Base-by-base conservation (phyloP, 2,329 filamentous ascomycete genomes). In the Cryphonectria radicalis region DNA sequence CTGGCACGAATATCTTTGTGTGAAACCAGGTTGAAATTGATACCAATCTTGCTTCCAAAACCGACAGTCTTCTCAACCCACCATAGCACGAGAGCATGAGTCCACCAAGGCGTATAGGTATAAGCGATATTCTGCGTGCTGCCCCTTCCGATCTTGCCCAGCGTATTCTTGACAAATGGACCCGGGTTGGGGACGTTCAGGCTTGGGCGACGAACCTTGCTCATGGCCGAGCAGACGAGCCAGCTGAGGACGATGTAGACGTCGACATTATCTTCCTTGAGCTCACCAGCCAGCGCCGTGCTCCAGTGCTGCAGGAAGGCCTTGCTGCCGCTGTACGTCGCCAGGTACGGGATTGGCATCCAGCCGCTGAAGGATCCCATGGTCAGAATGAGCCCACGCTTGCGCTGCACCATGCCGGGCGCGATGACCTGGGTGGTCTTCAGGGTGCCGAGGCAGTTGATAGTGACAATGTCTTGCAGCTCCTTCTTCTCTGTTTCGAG, bases 271-370 rank as follows among this genome's bases (percentile, higher is more conserved):
- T 93, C 87, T 1, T 91, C 89, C 74, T 92, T 89, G 42, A 99
- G 88, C 82, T 99, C 96, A 19, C 91, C 89, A 0, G 92, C 93
- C 19, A 99, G 88, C 14, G 96, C 91, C 7, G 90, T 92, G 75
- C 93, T 97, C 96, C 96, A 99, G 79, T 97, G 92, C 83, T 98
- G 95, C 65, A 99, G 87, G 88, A 99, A 99, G 1, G 96, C 95
- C 84, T 99, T 99, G 89, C 92, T 96, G 75, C 96, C 96, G 62
- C 93, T 97, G 87, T 99, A 99, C 3, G 96, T 98, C 17, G 96
- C 96, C 62, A 99, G 88, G 69, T 96, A 90, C 7, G 97, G 95
- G 0, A 94, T 97, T 10, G 96, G 96, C 73, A 96, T 89, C 83
- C 97, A 92, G 75, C 96, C 97, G 73, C 92, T 96, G 79, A 98